Percentiles rank a stretch among this genome's conserved stretches.
Evolutionary conservation across 202 grass and related monocot species (phyloP).

Genomic region (Cymbopogon flexuosus): DNA sequence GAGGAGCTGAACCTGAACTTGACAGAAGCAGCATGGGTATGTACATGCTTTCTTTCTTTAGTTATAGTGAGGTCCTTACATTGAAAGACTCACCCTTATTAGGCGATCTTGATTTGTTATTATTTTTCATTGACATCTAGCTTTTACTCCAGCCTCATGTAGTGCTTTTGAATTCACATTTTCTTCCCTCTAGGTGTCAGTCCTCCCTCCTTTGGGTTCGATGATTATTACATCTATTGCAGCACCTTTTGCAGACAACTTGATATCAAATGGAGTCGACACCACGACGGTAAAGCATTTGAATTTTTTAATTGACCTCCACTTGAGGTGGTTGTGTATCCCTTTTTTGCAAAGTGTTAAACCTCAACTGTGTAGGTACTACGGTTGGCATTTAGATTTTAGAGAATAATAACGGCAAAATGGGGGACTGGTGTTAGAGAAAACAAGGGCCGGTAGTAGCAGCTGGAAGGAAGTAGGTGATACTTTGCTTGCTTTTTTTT

Average conservation of each 20-base stretch:
- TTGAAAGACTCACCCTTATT: background rate
- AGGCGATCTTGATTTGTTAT: background rate
- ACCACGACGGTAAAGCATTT: constrained; percentile 60
- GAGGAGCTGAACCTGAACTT: constrained; percentile 94
- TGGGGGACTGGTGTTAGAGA: background rate
- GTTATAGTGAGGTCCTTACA: constrained; percentile 18
- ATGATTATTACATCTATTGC: constrained; percentile 86
- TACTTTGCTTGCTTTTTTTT: background rate
- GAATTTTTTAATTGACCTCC: constrained; percentile 18
- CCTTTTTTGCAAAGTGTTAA: background rate
- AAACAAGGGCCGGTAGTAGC: background rate
- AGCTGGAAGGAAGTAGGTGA: background rate
- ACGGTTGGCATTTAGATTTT: background rate
- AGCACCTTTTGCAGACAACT: constrained; percentile 84
- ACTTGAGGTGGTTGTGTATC: background rate
- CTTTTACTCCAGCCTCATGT: constrained; percentile 16
- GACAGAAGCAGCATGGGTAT: constrained; percentile 91
- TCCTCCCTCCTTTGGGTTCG: constrained; percentile 90
- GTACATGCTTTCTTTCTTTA: constrained; percentile 35
- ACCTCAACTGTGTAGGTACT: background rate
- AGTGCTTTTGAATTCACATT: constrained; percentile 30
- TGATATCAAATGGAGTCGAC: constrained; percentile 90
- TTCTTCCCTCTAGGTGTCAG: constrained; percentile 62
- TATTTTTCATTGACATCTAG: constrained; percentile 17
- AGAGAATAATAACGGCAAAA: background rate